A percentile compares a stretch with the other conserved stretches of the same genome.
Conservation (phyloP, 345 rosid genomes). For the Citrus unshiu region DNA sequence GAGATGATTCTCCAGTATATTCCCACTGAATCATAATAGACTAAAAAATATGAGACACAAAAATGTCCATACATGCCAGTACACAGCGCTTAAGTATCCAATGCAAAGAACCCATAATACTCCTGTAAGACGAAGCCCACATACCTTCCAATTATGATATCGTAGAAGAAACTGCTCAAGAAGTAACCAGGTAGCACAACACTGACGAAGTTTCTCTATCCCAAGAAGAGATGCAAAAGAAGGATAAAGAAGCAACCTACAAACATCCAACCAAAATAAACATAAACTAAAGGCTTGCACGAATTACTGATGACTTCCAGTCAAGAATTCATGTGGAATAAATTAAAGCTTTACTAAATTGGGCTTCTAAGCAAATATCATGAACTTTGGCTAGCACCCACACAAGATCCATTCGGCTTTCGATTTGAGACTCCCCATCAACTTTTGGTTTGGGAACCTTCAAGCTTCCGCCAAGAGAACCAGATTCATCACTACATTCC, state of each 20-base stretch:
- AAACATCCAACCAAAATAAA: conserved; percentile 7
- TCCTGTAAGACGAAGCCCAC: conserved; percentile 4
- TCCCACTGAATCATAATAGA: conserved; percentile 78
- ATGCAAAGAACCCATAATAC: conserved; percentile 11
- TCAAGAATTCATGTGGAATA: conserved; percentile 12
- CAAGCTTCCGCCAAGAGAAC: conserved; percentile 44
- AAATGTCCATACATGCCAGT: conserved; percentile 3
- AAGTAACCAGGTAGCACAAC: conserved; percentile 95
- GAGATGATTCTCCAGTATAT: conserved; percentile 66
- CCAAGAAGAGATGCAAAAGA: conserved; percentile 87
- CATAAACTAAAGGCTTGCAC: not conserved
- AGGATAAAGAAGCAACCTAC: conserved; percentile 91
- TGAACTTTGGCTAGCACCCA: conserved; percentile 43
- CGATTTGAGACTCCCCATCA: conserved; percentile 58
- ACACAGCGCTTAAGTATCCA: conserved; percentile 7
- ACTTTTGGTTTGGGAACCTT: conserved; percentile 39
- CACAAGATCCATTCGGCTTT: conserved; percentile 91
- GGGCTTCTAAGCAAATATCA: conserved; percentile 10
- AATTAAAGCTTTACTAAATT: conserved; percentile 3
- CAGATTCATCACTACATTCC: conserved; percentile 42
- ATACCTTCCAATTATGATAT: conserved; percentile 88
- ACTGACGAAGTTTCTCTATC: conserved; percentile 85
- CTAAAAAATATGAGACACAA: conserved; percentile 25
- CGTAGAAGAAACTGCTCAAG: conserved; percentile 89
- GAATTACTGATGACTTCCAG: not conserved